Evolutionary conservation across 2,329 filamentous ascomycete species (phyloP), one percentile per base, ranked within the genome.

Genomic region (Colletotrichum aenigma): DNA sequence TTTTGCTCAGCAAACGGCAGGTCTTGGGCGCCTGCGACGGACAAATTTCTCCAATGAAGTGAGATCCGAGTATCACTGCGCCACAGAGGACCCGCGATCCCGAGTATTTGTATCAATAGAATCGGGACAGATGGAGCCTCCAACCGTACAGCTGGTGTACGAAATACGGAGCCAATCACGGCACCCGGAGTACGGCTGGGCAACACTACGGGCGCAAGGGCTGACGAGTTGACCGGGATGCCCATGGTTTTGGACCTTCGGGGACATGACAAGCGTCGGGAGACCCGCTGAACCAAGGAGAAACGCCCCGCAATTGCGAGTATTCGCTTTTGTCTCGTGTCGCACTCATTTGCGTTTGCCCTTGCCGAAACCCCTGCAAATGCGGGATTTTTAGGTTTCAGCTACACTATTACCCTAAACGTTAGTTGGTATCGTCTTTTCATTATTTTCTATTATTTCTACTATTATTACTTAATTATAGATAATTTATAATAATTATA

Each of bases 271-370:
- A 74, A 74, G 66, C 58, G 48, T 48, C 58, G 43, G 43, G 16
- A 56, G 66, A 26, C 7, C 58, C 38, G 43, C 67, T 21, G 9
- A 13, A 52, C 38, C 56, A 32, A 15, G n/a, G 48, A 55, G 18
- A 21, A 2, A 26, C 1, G 62, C 24, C 24, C 62, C 69, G 73
- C 55, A 36, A 72, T 72, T 72, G 55, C 73, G 73, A 62, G 69
- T 73, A 72, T 73, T 75, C 69, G 73, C 69, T 58, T 60, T 36
- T 6, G 65, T 18, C 21, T 71, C 56, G 38, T 67, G 34, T 64
- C 43, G n/a, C n/a, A n/a, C n/a, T n/a, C n/a, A n/a, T n/a, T n/a
- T n/a, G n/a, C n/a, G n/a, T n/a, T n/a, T n/a, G n/a, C n/a, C n/a
- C n/a, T n/a, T n/a, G n/a, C n/a, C n/a, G n/a, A n/a, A n/a, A n/a